Evolutionary conservation across 176 grass and related monocot species (phyloP).

Genomic region (Zea luxurians): DNA sequence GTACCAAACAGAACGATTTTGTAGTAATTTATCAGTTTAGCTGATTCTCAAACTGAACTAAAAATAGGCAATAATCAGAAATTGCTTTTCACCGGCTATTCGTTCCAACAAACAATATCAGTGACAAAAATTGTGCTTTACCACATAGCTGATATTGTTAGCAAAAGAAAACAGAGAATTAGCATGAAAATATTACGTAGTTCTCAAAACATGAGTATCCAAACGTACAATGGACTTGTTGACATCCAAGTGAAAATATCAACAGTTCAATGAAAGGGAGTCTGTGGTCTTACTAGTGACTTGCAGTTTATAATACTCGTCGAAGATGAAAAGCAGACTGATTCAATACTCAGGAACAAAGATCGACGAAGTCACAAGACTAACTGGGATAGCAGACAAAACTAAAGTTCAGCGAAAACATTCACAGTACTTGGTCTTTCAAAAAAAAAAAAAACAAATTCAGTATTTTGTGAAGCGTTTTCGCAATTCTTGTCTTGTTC

Average conservation of each 20-base stretch:
- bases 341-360: not conserved
- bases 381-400: not conserved
- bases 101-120: no score
- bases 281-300: not conserved
- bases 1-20: no score
- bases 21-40: no score
- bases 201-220: not conserved
- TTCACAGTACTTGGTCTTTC: not conserved
- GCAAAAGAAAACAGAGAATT: not conserved
- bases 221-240: not conserved
- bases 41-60: no score
- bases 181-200: not conserved
- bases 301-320: not conserved
- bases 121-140: not conserved
- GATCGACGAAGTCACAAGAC: not conserved
- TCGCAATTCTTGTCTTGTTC: not conserved
- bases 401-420: not conserved
- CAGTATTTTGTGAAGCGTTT: not conserved
- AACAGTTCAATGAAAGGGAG: not conserved
- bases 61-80: no score
- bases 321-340: not conserved
- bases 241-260: not conserved
- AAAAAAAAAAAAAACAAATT: not conserved
- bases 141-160: not conserved
- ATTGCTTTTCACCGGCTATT: no score